A percentile compares a stretch with the other conserved stretches of the same genome.
phyloP scores from a whole-genome alignment of 192 early-diverging fungal genomes.

The Rhizophagus prolifer region DNA sequence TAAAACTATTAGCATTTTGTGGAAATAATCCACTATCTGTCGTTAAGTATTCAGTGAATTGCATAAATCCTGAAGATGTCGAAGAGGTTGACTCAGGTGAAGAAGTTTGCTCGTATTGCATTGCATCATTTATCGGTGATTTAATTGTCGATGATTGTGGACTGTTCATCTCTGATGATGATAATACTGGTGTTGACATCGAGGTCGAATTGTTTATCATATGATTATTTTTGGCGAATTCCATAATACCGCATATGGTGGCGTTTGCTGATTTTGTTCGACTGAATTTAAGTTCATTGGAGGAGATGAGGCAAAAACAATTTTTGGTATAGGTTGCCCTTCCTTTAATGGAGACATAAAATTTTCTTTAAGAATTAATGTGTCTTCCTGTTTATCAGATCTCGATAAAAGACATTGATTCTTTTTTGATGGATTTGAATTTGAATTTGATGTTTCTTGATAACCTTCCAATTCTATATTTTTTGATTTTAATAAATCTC shows the following conservation, averaged over 20 bases:
- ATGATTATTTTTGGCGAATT: background rate
- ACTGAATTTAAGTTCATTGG: background rate
- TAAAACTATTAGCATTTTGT: slow-evolving; percentile 21
- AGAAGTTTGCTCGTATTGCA: background rate
- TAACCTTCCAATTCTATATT: slow-evolving; percentile 24
- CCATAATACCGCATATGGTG: too few species aligned
- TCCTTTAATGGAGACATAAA: background rate
- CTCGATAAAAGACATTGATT: background rate
- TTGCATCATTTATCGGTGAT: background rate
- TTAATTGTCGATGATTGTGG: background rate
- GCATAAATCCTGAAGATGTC: background rate
- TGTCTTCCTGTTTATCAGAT: background rate
- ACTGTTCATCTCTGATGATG: background rate
- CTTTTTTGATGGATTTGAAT: background rate
- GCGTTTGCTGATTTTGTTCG: background rate
- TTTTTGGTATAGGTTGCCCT: background rate
- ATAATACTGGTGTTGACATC: too few species aligned
- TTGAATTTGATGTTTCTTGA: background rate
- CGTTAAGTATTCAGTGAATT: background rate
- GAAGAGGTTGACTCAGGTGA: slow-evolving; percentile 4
- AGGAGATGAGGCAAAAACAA: background rate
- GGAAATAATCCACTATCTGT: slow-evolving; percentile 16
- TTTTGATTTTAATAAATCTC: background rate
- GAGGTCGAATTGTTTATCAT: background rate
- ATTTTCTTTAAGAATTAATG: background rate